Percentiles rank a stretch among this genome's conserved stretches.
phyloP scores from a whole-genome alignment of 1,284 basidiomycete species.

The Leccinum subspadiceum region DNA sequence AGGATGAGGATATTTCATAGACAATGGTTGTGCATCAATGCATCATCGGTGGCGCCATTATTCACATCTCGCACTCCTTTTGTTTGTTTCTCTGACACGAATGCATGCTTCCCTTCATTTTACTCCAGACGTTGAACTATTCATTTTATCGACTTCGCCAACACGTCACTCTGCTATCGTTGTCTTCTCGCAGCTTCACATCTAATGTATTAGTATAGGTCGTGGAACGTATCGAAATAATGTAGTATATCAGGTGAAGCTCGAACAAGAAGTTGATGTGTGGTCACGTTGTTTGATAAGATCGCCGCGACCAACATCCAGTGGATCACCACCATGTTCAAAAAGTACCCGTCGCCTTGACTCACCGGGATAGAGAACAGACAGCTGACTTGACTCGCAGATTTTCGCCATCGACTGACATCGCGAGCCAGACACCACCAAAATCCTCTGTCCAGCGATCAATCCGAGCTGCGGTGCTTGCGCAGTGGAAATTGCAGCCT shows the following conservation, averaged over 20 bases:
- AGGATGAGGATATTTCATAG: conserved; percentile 78
- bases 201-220: conserved; percentile 40
- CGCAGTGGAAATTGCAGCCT: conserved; percentile 82
- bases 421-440: conserved; percentile 90
- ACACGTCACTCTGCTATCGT: conserved; percentile 34
- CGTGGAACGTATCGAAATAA: conserved; percentile 31
- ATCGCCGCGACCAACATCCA: conserved; percentile 4
- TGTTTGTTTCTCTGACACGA: conserved; percentile 18
- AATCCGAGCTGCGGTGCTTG: conserved; percentile 78
- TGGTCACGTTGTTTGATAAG: conserved; percentile 14
- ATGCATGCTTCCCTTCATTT: conserved; percentile 23
- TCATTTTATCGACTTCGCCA: conserved; percentile 24
- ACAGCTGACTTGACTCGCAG: conserved; percentile 41
- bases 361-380: not conserved
- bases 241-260: conserved; percentile 28
- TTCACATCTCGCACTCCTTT: conserved; percentile 7
- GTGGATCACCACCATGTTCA: conserved; percentile 33
- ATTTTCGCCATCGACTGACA: conserved; percentile 83
- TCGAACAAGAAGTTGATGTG: not conserved
- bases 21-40: conserved; percentile 7
- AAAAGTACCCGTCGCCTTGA: conserved; percentile 23
- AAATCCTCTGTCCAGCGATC: conserved; percentile 93
- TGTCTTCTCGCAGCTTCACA: conserved; percentile 30
- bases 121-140: conserved; percentile 29
- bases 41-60: not conserved